Conservation (phyloP, 805 yeast species). For the Lachancea waltii region DNA sequence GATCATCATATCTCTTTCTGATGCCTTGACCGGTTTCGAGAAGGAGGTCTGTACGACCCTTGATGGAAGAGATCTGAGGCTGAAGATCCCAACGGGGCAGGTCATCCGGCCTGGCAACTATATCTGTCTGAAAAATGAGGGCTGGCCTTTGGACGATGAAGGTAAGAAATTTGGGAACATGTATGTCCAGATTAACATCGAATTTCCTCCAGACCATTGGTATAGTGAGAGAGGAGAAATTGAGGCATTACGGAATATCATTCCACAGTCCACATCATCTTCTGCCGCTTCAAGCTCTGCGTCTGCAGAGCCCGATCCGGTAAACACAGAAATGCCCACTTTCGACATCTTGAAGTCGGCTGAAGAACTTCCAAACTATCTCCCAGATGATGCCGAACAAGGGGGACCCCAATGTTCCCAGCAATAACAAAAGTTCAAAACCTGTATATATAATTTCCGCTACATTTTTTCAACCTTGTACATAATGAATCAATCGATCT, state of each 20-base stretch:
- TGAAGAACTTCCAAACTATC: constrained; percentile 23
- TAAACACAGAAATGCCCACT: constrained; percentile 28
- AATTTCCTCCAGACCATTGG: constrained; percentile 85
- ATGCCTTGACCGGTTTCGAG: constrained; percentile 78
- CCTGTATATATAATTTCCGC: not conserved
- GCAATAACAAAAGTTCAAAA: constrained; percentile 25
- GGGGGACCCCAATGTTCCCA: constrained; percentile 36
- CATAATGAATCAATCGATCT: not conserved
- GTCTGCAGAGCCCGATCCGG: constrained; percentile 15
- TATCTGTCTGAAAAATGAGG: constrained; percentile 61
- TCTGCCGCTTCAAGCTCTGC: constrained; percentile 3
- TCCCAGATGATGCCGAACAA: constrained; percentile 14
- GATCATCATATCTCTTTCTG: constrained; percentile 59
- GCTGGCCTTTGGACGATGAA: constrained; percentile 63
- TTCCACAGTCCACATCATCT: constrained; percentile 36
- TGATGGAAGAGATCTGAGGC: constrained; percentile 67
- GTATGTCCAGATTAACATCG: constrained; percentile 62
- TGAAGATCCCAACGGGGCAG: constrained; percentile 68
- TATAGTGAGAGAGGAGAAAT: constrained; percentile 65
- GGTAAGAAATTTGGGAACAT: constrained; percentile 52
- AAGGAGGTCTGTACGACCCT: constrained; percentile 60
- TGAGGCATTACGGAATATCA: constrained; percentile 43
- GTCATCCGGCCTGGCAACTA: constrained; percentile 74
- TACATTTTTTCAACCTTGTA: constrained; percentile 5
- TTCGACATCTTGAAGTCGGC: constrained; percentile 20